Conservation (phyloP, 257 asterid species). For the Rhazya stricta region DNA sequence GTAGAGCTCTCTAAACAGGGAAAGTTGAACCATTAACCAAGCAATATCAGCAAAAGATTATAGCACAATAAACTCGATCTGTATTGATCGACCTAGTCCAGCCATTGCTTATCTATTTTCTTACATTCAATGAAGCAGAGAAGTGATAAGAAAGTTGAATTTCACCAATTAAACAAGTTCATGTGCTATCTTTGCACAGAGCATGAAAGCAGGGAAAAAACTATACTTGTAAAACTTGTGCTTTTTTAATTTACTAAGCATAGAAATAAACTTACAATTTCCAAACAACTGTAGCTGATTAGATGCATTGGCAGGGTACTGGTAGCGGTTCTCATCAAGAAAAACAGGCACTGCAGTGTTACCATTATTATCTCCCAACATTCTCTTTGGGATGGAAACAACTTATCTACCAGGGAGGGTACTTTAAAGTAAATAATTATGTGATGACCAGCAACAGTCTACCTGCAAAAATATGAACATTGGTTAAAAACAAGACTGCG, state of each 20-base stretch:
- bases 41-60: neutral
- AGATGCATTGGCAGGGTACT: constrained; percentile 42
- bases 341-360: constrained; percentile 44
- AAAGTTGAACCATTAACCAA: neutral
- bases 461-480: constrained; percentile 8
- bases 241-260: neutral
- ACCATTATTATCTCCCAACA: constrained; percentile 61
- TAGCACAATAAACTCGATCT: neutral
- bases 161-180: neutral
- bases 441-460: constrained; percentile 15
- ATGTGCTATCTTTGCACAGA: no score
- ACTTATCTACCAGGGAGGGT: constrained; percentile 14
- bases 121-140: neutral
- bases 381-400: constrained; percentile 16
- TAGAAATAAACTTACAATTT: constrained; percentile 46
- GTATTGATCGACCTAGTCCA: neutral
- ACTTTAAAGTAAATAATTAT: constrained; percentile 15
- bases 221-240: neutral
- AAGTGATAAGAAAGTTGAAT: neutral
- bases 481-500: neutral
- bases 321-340: constrained; percentile 38
- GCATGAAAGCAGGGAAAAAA: neutral
- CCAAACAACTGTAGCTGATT: constrained; percentile 64
- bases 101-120: neutral
- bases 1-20: neutral